These are phyloP conservation scores for Kingdonia uniflora DNA, from an alignment of 164 flowering plant species.

Conservation along the genomic window DNA sequence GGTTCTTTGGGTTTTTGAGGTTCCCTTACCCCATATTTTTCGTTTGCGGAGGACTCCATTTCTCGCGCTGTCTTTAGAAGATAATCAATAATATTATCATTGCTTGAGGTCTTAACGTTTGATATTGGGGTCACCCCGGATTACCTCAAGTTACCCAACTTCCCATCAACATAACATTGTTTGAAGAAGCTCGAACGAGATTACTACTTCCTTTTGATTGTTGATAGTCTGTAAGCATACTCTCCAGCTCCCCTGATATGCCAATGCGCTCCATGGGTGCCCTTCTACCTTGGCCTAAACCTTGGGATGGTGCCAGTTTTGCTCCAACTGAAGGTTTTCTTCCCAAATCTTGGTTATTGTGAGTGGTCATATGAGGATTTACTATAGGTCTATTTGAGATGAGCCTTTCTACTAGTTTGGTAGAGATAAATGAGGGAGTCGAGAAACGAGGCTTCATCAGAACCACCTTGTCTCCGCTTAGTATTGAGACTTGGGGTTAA, in stretches of 20 bases:
- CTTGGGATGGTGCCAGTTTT: constrained; percentile 12
- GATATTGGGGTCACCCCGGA: constrained; percentile 17
- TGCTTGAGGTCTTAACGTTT: background rate
- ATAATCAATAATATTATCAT: constrained; percentile 22
- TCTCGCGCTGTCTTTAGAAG: constrained; percentile 34
- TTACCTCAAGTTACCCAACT: constrained; percentile 75
- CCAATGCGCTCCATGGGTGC: constrained; percentile 39
- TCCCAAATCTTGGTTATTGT: constrained; percentile 12
- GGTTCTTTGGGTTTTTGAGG: background rate
- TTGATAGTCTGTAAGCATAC: constrained; percentile 54
- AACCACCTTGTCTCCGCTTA: constrained; percentile 24
- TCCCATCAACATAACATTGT: constrained; percentile 74
- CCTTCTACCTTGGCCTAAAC: constrained; percentile 22
- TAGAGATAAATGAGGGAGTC: background rate
- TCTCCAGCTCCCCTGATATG: constrained; percentile 77
- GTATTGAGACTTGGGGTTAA: constrained; percentile 19
- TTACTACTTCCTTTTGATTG: constrained; percentile 18
- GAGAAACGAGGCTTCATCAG: constrained; percentile 24
- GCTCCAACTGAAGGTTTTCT: constrained; percentile 4
- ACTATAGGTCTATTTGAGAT: background rate
- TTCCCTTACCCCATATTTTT: constrained; percentile 15
- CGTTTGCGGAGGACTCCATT: constrained; percentile 4
- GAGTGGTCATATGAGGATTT: constrained; percentile 12
- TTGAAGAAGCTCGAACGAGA: constrained; percentile 77
- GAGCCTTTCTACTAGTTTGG: constrained; percentile 2